Evolutionary conservation across 345 rosid genomes (phyloP), one percentile per base, ranked within the genome.

Genomic region (Brassica rapa): DNA sequence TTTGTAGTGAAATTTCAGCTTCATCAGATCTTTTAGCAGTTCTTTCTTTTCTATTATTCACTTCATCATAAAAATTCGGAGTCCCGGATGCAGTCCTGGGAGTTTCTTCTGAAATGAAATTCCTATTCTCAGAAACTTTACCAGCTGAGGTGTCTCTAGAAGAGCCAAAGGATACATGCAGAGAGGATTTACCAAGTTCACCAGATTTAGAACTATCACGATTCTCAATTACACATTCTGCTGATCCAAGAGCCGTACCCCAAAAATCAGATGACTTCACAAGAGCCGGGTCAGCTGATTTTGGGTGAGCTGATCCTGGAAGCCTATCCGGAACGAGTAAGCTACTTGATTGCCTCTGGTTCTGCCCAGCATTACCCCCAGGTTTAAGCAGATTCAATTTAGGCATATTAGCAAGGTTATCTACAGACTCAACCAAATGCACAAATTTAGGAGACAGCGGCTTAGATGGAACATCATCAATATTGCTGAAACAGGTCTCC

Each of bases 391-490:
- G 68, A 69, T 77, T 81, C 66, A 49, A 71, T 69, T 80, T 76
- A 51, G 78, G 75, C 24, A 75, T 16, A 67, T 69, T 74, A 46
- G 87, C 77, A 27, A 82, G 82, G 39, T 77, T 81, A 83, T 82
- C 81, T 8, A 87, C 88, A 61, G 92, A 84, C 69, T 87, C 87
- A 61, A 84, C 92, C 91, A 90, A 85, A 79, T 79, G 78, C 33
- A 88, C 84, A 85, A 93, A 93, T 74, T 89, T 88, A 43, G 96
- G 97, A 77, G 95, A 90, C 43, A 75, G 30, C 16, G 85, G 83
- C 72, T 85, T 84, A 62, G 84, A 77, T 32, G 82, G 78, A 68
- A 75, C 89, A 73, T 75, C 80, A 56, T 84, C 73, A 29, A 85
- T 68, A 60, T 72, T 81, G 73, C 56, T 70, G 67, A 83, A 75